These are phyloP conservation scores for Fagus sylvatica DNA, from an alignment of 306 rosid species.

Conservation along the genomic window DNA sequence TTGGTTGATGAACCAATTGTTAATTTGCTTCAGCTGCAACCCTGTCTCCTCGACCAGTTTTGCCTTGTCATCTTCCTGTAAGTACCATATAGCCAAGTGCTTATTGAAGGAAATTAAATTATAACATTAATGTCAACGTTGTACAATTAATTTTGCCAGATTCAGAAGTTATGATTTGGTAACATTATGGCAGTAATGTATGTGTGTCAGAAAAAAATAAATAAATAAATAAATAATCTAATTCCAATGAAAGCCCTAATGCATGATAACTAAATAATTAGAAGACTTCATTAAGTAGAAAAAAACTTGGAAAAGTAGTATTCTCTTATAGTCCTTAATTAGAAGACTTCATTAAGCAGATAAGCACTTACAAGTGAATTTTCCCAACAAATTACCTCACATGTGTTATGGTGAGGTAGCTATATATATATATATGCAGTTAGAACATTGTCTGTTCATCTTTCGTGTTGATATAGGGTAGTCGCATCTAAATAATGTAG, in stretches of 20 bases:
- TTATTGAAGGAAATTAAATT: background rate
- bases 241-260: background rate
- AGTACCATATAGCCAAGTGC: background rate
- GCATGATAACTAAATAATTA: background rate
- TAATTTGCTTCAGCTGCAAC: conserved; percentile 95
- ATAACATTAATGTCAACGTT: background rate
- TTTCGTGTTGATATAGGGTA: too few species aligned
- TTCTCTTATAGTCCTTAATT: background rate
- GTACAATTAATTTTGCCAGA: background rate
- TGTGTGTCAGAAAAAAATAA: background rate
- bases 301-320: background rate
- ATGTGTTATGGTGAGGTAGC: too few species aligned
- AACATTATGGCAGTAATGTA: background rate
- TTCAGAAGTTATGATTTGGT: background rate
- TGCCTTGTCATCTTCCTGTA: conserved; percentile 97
- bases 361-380: too few species aligned
- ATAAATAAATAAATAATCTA: background rate
- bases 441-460: too few species aligned
- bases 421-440: too few species aligned
- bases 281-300: background rate
- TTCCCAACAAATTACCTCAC: too few species aligned
- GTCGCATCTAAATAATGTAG: too few species aligned
- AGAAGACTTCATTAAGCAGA: too few species aligned
- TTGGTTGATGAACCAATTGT: conserved; percentile 98
- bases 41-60: conserved; percentile 99